phyloP scores from a whole-genome alignment of 352 stramenopile species.

The Pythium brassicae region DNA sequence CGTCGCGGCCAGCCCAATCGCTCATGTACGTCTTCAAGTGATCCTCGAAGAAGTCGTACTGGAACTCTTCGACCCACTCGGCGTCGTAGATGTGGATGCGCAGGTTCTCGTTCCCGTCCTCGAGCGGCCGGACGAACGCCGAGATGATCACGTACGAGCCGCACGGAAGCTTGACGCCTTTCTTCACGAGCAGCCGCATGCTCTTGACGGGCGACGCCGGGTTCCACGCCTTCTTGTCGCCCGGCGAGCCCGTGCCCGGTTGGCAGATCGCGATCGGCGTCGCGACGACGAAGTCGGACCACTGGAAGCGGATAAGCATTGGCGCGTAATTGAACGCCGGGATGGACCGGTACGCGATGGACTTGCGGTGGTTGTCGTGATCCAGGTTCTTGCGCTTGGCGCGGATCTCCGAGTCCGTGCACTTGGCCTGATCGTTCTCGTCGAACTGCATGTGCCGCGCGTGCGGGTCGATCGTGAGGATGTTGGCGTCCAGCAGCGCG shows the following conservation, averaged over 20 bases:
- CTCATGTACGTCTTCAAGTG: conserved; percentile 48
- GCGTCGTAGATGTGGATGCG: conserved; percentile 69
- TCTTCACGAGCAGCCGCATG: conserved; percentile 55
- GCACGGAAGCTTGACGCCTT: conserved; percentile 49
- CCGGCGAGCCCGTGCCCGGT: not conserved
- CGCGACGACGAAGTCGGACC: conserved; percentile 69
- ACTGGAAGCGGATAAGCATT: conserved; percentile 64
- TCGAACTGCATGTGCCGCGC: conserved; percentile 44
- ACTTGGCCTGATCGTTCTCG: conserved; percentile 29
- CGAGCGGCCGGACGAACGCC: conserved; percentile 58
- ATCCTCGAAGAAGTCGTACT: conserved; percentile 72
- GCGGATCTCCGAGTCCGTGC: conserved; percentile 30
- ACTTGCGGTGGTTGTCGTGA: conserved; percentile 58
- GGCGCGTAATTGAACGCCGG: conserved; percentile 67
- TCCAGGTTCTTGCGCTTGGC: conserved; percentile 61
- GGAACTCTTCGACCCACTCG: conserved; percentile 69
- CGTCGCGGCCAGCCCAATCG: conserved; percentile 30
- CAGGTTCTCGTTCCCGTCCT: conserved; percentile 71
- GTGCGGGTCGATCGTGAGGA: conserved; percentile 46
- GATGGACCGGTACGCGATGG: conserved; percentile 48
- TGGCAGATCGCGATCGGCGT: conserved; percentile 28
- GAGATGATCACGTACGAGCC: conserved; percentile 63
- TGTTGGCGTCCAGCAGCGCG: conserved; percentile 42
- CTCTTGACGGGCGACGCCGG: conserved; percentile 42
- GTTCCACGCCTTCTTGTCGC: conserved; percentile 12